Evolutionary conservation across 1,284 basidiomycete species (phyloP), one percentile per base, ranked within the genome.

Genomic region (Rhodotorula sp.): DNA sequence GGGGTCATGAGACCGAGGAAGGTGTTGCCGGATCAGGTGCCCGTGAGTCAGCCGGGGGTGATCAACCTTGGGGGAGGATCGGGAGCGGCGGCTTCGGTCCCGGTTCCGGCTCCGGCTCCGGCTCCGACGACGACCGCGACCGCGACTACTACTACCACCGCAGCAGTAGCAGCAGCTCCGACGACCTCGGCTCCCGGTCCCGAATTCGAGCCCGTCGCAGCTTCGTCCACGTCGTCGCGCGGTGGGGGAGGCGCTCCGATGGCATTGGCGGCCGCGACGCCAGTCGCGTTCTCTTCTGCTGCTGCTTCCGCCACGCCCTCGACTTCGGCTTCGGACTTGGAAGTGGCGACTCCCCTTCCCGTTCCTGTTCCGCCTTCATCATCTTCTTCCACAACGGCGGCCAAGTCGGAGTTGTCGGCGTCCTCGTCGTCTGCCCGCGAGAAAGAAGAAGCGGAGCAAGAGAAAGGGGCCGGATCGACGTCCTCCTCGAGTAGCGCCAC

Each of bases 1-100:
- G 66, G 72, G 34, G 65, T 80, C 49, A 71, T 67, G 15, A 56
- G 79, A 21, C 79, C 78, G 16, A 65, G 78, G 29, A 80, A 80
- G 60, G 60, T 58, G 29, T 68, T 79, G 58, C 71, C 75, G 20
- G 78, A 79, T 10, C 56, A 67, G 5, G 59, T 71, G 5, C 71
- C 71, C 7, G 39, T 43, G 54, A 29, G 54, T 34, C 64, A 21
- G 5, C 68, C 74, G 23, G 74, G 71, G 16, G 62, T 75, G 20
- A 57, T 75, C 56, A 68, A 66, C 46, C 60, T 77, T 48, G 63
- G 60, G 1, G 43, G 20, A 21, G 62, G 31, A 12, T 43, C 31
- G 20, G 48, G 58, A 8, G 60, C 29, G 39, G 66, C 64, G 34
- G 46, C 48, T 2, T 15, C 31, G 14, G 20, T 56, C 29, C 31